These are phyloP conservation scores for Mortierella sp. DNA, from an alignment of 371 early-diverging fungal genomes.

Conservation along the genomic window DNA sequence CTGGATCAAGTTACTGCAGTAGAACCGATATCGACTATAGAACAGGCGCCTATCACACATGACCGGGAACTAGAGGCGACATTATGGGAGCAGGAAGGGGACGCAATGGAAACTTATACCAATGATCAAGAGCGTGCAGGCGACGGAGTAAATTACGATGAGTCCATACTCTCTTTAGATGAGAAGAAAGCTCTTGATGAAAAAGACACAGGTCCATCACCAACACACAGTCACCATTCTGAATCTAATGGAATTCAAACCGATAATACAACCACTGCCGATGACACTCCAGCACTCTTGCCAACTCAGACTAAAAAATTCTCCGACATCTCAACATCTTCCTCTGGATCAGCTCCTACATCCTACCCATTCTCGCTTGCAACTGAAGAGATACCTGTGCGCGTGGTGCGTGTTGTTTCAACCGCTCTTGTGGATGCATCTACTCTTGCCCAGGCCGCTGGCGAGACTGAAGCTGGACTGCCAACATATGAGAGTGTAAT, in stretches of 20 bases:
- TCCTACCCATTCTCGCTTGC: constrained; percentile 29
- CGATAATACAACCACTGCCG: not conserved
- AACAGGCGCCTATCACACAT: not conserved
- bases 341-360: constrained; percentile 3
- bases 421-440: constrained; percentile 51
- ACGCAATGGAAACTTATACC: constrained; percentile 15
- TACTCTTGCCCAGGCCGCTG: constrained; percentile 51
- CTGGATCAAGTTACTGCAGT: not conserved
- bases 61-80: not conserved
- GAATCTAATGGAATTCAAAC: not conserved
- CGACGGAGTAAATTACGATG: not conserved
- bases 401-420: constrained; percentile 49
- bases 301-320: not conserved
- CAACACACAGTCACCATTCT: not conserved
- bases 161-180: constrained; percentile 7
- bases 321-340: not conserved
- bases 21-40: not conserved
- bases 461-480: constrained; percentile 45
- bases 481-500: constrained; percentile 57
- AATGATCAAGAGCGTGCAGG: not conserved
- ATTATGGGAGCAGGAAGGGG: constrained; percentile 25
- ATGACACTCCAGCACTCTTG: not conserved
- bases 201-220: constrained; percentile 19
- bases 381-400: constrained; percentile 51
- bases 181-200: constrained; percentile 26